Conservation (phyloP, 495 filamentous ascomycete genomes). For the Baudoinia panamericana region DNA sequence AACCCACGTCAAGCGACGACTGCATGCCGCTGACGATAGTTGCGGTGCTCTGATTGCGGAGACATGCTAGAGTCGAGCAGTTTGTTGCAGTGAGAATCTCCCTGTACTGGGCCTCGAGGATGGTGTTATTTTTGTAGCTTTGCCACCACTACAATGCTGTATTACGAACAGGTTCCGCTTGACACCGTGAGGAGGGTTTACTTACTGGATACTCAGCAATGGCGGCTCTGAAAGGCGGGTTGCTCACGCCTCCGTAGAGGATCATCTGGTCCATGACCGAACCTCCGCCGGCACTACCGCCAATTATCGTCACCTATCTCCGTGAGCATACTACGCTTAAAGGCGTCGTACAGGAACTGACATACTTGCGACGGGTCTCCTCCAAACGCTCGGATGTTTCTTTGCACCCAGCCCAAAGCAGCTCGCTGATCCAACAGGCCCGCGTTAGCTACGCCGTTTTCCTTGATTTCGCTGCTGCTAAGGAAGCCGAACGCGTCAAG, state of each 20-base stretch:
- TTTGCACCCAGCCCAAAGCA: slow-evolving; percentile 28
- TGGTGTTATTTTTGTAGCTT: slow-evolving; percentile 18
- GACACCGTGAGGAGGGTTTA: background rate
- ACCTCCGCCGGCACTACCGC: slow-evolving; percentile 24
- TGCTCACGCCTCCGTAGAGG: slow-evolving; percentile 17
- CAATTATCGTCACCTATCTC: slow-evolving; percentile 29
- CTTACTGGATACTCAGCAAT: slow-evolving; percentile 17
- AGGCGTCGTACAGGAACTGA: too few relatives aligned
- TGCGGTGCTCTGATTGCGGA: slow-evolving; percentile 6
- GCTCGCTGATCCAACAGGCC: slow-evolving; percentile 29
- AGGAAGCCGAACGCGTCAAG: slow-evolving; percentile 30
- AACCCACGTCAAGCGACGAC: slow-evolving; percentile 8
- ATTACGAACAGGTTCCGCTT: background rate
- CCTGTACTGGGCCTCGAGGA: slow-evolving; percentile 19
- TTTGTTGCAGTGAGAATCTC: slow-evolving; percentile 16
- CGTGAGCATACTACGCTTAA: too few relatives aligned
- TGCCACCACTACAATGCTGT: slow-evolving; percentile 19
- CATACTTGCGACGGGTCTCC: slow-evolving; percentile 19
- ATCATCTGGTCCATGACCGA: slow-evolving; percentile 21
- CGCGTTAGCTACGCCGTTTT: slow-evolving; percentile 27
- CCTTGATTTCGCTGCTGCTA: slow-evolving; percentile 21
- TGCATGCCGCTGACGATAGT: slow-evolving; percentile 13
- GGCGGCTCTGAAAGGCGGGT: slow-evolving; percentile 21
- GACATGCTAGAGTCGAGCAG: slow-evolving; percentile 16
- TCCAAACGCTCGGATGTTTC: slow-evolving; percentile 20